Percentiles rank a stretch among this genome's conserved stretches.
These are phyloP conservation scores for Lolium rigidum DNA, from an alignment of 176 grass and related monocot species.

Conservation along the genomic window DNA sequence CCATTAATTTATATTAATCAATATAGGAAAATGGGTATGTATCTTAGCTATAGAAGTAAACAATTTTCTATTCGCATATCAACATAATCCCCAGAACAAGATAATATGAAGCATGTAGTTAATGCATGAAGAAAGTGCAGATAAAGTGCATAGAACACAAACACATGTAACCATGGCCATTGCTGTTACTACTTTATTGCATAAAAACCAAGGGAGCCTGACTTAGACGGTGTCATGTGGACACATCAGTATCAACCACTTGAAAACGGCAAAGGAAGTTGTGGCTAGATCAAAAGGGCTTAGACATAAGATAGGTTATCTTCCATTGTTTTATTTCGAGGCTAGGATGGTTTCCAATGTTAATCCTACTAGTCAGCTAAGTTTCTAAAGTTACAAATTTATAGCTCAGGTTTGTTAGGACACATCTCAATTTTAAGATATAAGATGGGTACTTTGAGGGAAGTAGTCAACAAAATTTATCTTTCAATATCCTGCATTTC, in stretches of 20 bases:
- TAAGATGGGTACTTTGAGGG: neutral
- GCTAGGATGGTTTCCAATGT: slow-evolving; percentile 6
- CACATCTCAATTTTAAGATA: neutral
- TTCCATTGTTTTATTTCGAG: neutral
- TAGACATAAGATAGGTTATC: neutral
- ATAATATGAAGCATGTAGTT: neutral
- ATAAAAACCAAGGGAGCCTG: neutral
- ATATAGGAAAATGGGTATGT: neutral
- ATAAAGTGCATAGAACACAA: slow-evolving; percentile 5
- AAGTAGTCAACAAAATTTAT: neutral
- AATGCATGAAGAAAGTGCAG: neutral
- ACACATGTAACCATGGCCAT: neutral
- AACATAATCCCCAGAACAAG: neutral
- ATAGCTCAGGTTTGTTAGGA: neutral
- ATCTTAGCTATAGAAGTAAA: neutral
- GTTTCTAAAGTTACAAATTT: neutral
- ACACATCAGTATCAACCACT: neutral
- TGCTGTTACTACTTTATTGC: neutral
- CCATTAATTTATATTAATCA: slow-evolving; percentile 5
- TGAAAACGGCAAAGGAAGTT: neutral
- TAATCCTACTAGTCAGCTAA: neutral
- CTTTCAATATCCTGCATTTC: neutral
- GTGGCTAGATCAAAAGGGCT: neutral
- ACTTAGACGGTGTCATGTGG: neutral
- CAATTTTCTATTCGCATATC: neutral